Base-by-base conservation (phyloP, 495 filamentous ascomycete genomes). In the Collariella sp. region DNA sequence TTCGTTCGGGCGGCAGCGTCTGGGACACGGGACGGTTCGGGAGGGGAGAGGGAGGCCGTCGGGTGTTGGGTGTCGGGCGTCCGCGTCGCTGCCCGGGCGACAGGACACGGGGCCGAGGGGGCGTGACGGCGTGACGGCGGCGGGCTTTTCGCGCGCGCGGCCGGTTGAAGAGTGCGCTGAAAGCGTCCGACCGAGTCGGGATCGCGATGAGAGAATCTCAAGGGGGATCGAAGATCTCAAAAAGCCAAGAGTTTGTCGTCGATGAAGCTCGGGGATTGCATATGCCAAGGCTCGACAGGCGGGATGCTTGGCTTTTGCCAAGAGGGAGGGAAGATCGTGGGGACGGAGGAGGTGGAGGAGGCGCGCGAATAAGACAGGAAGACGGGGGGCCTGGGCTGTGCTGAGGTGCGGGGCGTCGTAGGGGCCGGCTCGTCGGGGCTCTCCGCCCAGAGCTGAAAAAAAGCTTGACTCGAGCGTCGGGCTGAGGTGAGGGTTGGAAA, bases 221-320 rank as follows among this genome's bases (percentile, higher is more conserved):
- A 44, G 45, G 42, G 15, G 54, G 42, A 16, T 38, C 46, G 12
- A 20, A 38, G 35, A 39, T 47, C 34, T 23, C 34, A 38, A 46
- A 46, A 59, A 56, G 64, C 64, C 64, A 69, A 65, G 64, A 65
- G 56, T 55, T 63, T 52, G 60, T 57, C 60, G 60, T 62, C 62
- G 59, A 64, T 65, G 52, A 59, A 46, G 49, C 43, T 60, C 43
- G 61, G 51, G 63, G 54, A 57, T 65, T 68, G 66, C 66, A 69
- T 68, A 67, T 69, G 66, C 66, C 66, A 69, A 69, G 66, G 62
- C 64, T 59, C 33, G 57, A 50, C 43, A 53, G 46, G 62, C 46
- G 53, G 57, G 50, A 41, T 65, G 60, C 61, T 65, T 61, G 64
- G 62, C 62, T 54, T 49, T 58, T 62, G 63, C 65, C 65, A 66